phyloP scores from a whole-genome alignment of 1,139 yeast species.

The Zygotorulaspora mrakii region DNA sequence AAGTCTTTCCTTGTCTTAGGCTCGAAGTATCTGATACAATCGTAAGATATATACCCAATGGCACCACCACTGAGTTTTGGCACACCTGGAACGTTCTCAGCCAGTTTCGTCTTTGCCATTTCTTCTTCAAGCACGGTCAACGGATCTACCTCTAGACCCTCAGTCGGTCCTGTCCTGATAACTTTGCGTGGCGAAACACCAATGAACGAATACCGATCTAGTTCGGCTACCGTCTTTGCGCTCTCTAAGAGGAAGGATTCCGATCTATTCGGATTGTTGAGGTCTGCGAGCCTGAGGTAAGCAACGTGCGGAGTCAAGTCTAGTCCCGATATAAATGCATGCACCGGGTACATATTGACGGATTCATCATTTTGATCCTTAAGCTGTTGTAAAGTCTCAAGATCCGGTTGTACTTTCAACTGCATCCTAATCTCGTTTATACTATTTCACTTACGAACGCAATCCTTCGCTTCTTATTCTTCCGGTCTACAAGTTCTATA shows the following conservation, averaged over 20 bases:
- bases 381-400: constrained; percentile 47
- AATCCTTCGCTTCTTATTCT: no score
- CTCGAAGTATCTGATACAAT: constrained; percentile 93
- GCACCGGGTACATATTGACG: constrained; percentile 68
- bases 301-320: constrained; percentile 87
- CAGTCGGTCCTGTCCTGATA: constrained; percentile 71
- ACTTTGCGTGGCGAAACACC: constrained; percentile 81
- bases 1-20: constrained; percentile 75
- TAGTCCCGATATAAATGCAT: constrained; percentile 67
- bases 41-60: constrained; percentile 90
- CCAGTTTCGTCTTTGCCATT: constrained; percentile 59
- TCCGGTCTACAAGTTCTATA: no score
- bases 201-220: constrained; percentile 85
- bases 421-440: not conserved
- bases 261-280: constrained; percentile 55
- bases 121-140: constrained; percentile 69
- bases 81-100: constrained; percentile 66
- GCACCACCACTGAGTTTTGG: constrained; percentile 95
- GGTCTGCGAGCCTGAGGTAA: constrained; percentile 72
- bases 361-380: constrained; percentile 41
- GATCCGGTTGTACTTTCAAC: constrained; percentile 53
- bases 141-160: constrained; percentile 71
- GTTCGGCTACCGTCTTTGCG: constrained; percentile 82
- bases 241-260: constrained; percentile 84
- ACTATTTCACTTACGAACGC: not conserved